Evolutionary conservation across 768 basidiomycete genomes (phyloP), one percentile per base, ranked within the genome.

Genomic region (Cyclocybe cylindracea): DNA sequence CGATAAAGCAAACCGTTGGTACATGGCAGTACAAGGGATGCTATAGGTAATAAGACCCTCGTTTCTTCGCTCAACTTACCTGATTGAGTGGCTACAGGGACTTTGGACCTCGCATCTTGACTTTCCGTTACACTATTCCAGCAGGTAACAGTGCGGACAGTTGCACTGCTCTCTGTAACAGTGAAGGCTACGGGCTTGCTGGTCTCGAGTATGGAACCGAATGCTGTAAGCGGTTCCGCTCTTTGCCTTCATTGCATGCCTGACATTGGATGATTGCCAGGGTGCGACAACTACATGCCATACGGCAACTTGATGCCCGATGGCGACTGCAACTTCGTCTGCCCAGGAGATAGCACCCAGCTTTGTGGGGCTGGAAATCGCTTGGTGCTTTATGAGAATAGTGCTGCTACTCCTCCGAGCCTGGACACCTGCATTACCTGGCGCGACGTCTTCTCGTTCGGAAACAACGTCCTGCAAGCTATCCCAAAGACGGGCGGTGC

Each of bases 181-280:
- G 53, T 2, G 32, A 46, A 24, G 61, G 59, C 3, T 82, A 66
- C 58, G 58, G 73, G 33, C 77, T 74, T 45, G 80, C 80, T 10
- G 83, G 83, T 6, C 67, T 78, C 4, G 83, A 84, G 63, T 83
- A 74, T 57, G 75, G 70, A 2, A 48, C 46, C 19, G 63, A 65
- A 44, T 65, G 63, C 49, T 65, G 62, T 64, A 44, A 16, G 58
- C 24, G 24, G 39, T 10, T 36, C 16, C 39, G 7, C 35, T 34
- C 39, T 32, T 5, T 39, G 14, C 9, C 10, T 33, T 37, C 35
- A 29, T 32, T 34, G 10, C 39, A 13, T 46, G 36, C 3, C 14
- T 44, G 3, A 48, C 7, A 5, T 53, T 31, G 10, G 16, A 37
- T 0, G 16, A 24, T 18, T 11, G 10, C 10, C 40, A 80, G 78